phyloP scores from a whole-genome alignment of 2,329 filamentous ascomycete species.

The Fusarium sp. region DNA sequence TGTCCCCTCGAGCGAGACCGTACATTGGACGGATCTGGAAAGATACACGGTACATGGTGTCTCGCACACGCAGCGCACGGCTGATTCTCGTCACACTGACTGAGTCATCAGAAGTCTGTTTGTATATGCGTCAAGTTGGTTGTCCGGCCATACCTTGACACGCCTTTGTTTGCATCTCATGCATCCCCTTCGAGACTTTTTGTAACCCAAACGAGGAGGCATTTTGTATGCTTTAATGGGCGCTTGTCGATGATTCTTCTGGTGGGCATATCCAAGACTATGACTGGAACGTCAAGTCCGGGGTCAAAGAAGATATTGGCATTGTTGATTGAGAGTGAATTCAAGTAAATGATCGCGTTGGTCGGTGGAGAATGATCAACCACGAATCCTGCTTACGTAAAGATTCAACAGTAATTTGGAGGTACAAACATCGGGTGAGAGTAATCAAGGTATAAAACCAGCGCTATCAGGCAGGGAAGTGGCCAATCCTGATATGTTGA shows the following conservation, averaged over 20 bases:
- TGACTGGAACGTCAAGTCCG: background rate
- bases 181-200: slow-evolving; percentile 52
- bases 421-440: too few species aligned
- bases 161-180: slow-evolving; percentile 51
- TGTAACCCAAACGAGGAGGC: slow-evolving; percentile 49
- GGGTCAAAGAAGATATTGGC: background rate
- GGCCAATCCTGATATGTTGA: too few species aligned
- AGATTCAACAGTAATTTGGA: too few species aligned
- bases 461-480: too few species aligned
- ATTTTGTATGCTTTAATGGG: slow-evolving; percentile 12
- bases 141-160: slow-evolving; percentile 48
- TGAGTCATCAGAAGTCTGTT: slow-evolving; percentile 21
- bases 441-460: too few species aligned
- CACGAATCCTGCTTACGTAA: background rate
- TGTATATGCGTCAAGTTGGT: background rate
- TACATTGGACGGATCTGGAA: slow-evolving; percentile 24
- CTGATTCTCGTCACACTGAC: slow-evolving; percentile 54
- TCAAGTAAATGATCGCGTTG: background rate
- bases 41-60: slow-evolving; percentile 51
- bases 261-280: background rate
- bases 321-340: background rate
- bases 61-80: slow-evolving; percentile 53
- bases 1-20: slow-evolving; percentile 16
- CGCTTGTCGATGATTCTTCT: too few species aligned
- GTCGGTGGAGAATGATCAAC: slow-evolving; percentile 1